Evolutionary conservation across 164 flowering plant genomes (phyloP), one percentile per base, ranked within the genome.

Genomic region (Macadamia tetraphylla): DNA sequence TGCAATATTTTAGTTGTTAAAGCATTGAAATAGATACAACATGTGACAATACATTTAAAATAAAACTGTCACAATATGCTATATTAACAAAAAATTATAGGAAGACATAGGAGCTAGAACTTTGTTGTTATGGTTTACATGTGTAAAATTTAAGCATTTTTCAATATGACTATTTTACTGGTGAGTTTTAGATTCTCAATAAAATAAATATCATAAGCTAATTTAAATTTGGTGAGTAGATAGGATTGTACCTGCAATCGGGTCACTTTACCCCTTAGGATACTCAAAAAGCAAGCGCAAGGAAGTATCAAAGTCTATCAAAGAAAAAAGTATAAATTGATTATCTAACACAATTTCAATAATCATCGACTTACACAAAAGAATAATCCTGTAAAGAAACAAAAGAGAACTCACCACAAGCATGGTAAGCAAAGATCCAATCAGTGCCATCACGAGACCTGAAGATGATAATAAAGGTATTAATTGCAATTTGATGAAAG

Each of bases 351-450:
- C 40, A 35, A 35, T 46, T 1, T 1, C 51, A 53, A 17, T 53
- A 14, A 53, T 14, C 57, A 12, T 11, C 18, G 6, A 14, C 1
- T 53, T 53, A 14, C 1, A 6, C 15, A n/a, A 14, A 6, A 53
- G 17, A 53, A 12, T 51, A 53, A 53, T 35, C 18, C 6, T 14
- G 18, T 13, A 35, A 11, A 53, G 18, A 53, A 53, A 4, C 18
- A 53, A 53, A 14, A 53, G 62, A 63, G 31, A 52, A 87, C 95
- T 78, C 86, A 94, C 98, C 4, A 94, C 96, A 74, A 94, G 96
- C 98, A 94, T 94, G 49, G 98, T 91, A 29, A 94, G 85, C 31
- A 90, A 75, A 52, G 98, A 91, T 78, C 98, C 98, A 46, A 94
- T 87, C 74, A 91, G 70, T 14, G 98, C 89, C 97, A 91, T 83